Percentiles rank a stretch among this genome's conserved stretches.
Evolutionary conservation across 1,284 basidiomycete genomes (phyloP).

Genomic region (Ustilago hordei): DNA sequence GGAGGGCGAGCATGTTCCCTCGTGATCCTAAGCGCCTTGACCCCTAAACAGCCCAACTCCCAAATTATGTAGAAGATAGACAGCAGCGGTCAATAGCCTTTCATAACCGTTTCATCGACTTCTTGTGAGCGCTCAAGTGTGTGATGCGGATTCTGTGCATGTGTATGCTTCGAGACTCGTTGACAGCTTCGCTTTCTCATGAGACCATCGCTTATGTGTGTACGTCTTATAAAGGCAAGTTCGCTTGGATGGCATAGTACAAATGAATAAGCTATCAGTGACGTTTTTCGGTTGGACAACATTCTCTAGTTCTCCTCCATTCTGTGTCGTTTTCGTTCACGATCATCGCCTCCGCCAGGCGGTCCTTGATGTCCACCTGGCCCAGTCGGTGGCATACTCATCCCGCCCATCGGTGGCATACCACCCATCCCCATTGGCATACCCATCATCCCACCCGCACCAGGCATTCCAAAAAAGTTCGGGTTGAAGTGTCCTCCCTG

Average conservation of each 20-base stretch:
- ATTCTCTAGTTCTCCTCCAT: conserved; percentile 49
- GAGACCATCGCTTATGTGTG: too few species aligned
- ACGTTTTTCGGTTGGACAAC: background rate
- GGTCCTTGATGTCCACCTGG: conserved; percentile 6
- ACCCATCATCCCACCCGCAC: conserved; percentile 39
- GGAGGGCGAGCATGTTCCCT: conserved; percentile 93
- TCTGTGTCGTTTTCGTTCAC: conserved; percentile 55
- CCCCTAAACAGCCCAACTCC: conserved; percentile 41
- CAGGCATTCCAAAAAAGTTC: conserved; percentile 53
- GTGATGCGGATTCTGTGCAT: too few species aligned
- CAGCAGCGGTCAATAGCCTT: background rate
- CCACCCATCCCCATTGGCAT: conserved; percentile 42
- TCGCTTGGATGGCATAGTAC: background rate
- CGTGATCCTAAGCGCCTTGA: conserved; percentile 71
- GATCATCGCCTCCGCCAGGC: conserved; percentile 28
- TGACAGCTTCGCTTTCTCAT: too few species aligned
- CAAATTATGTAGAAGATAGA: background rate
- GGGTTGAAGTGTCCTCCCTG: conserved; percentile 48
- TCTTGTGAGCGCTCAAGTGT: too few species aligned
- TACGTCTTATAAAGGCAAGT: background rate
- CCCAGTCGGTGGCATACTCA: conserved; percentile 24
- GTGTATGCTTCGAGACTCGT: too few species aligned
- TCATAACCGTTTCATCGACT: too few species aligned
- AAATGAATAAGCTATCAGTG: background rate
- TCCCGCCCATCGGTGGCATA: conserved; percentile 13